Evolutionary conservation across 2,329 filamentous ascomycete genomes (phyloP).

Genomic region (Colletotrichum euphorbiae): DNA sequence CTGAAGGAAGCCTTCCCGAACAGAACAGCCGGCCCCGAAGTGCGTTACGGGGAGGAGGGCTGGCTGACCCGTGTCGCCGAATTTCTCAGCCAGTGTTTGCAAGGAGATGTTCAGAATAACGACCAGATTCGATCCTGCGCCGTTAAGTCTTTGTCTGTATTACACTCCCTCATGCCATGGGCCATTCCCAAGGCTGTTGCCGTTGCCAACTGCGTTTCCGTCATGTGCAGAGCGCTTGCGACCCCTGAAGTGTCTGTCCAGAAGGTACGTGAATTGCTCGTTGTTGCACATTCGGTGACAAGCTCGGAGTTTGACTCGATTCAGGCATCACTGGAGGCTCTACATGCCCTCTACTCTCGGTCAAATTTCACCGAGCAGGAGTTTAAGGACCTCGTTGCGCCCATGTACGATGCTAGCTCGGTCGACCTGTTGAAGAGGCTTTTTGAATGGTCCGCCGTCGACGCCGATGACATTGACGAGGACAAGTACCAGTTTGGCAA

Average conservation of each 20-base stretch:
- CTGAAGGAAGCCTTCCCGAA: conserved; percentile 81
- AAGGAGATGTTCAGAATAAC: conserved; percentile 72
- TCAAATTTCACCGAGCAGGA: conserved; percentile 81
- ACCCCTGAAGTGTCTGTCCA: conserved; percentile 78
- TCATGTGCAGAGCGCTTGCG: conserved; percentile 78
- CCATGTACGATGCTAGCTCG: conserved; percentile 80
- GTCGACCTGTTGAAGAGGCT: conserved; percentile 78
- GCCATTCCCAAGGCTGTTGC: conserved; percentile 85
- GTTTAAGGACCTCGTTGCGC: conserved; percentile 80
- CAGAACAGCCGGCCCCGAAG: conserved; percentile 73
- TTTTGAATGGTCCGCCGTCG: conserved; percentile 83
- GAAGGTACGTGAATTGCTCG: conserved; percentile 63
- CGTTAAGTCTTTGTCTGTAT: conserved; percentile 79
- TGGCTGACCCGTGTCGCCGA: conserved; percentile 85
- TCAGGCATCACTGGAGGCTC: conserved; percentile 83
- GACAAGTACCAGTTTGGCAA: conserved; percentile 93
- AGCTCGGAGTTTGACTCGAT: conserved; percentile 40
- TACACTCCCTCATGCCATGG: conserved; percentile 87
- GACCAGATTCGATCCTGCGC: conserved; percentile 77
- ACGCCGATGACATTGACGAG: conserved; percentile 86
- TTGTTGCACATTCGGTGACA: not conserved
- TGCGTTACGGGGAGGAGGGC: conserved; percentile 84
- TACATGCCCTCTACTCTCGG: conserved; percentile 85
- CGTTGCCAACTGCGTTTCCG: conserved; percentile 75
- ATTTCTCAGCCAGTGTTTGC: conserved; percentile 79